Conservation (phyloP, 345 rosid species). For the Linum usitatissimum region DNA sequence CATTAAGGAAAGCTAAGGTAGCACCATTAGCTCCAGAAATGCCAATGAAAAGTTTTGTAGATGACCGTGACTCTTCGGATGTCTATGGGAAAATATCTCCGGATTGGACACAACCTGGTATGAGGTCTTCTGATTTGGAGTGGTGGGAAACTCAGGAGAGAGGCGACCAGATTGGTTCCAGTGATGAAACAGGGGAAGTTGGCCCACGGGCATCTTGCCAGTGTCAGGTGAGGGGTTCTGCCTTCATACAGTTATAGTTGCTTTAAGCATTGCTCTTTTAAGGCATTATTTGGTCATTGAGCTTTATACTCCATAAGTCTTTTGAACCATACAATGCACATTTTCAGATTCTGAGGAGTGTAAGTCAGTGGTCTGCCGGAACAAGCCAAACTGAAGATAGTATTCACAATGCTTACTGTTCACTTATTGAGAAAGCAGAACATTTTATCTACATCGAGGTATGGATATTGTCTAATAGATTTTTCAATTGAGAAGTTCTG, state of each 20-base stretch:
- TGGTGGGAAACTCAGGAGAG: conserved; percentile 96
- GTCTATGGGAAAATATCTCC: conserved; percentile 23
- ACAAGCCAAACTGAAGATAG: conserved; percentile 94
- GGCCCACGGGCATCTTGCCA: conserved; percentile 84
- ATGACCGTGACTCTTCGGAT: conserved; percentile 41
- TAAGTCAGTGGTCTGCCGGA: conserved; percentile 99
- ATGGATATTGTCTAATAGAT: conserved; percentile 10
- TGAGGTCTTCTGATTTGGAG: conserved; percentile 38
- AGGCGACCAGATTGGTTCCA: conserved; percentile 46
- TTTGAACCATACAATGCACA: too few species aligned
- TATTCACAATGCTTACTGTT: conserved; percentile 84
- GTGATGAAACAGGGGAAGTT: conserved; percentile 67
- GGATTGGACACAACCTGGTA: conserved; percentile 24
- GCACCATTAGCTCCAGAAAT: conserved; percentile 42
- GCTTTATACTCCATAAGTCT: conserved; percentile 1
- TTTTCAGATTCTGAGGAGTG: conserved; percentile 91
- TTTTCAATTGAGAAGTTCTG: not conserved
- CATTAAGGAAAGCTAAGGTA: conserved; percentile 46
- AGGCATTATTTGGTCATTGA: conserved; percentile 7
- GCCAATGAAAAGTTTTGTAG: conserved; percentile 87
- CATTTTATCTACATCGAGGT: conserved; percentile 94
- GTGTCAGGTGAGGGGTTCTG: conserved; percentile 67
- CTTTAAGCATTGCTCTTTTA: too few species aligned
- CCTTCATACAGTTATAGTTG: not conserved
- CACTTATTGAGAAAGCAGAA: conserved; percentile 95